These are phyloP conservation scores for Verticillium alfalfae DNA, from an alignment of 2,329 filamentous ascomycete genomes.

Conservation along the genomic window DNA sequence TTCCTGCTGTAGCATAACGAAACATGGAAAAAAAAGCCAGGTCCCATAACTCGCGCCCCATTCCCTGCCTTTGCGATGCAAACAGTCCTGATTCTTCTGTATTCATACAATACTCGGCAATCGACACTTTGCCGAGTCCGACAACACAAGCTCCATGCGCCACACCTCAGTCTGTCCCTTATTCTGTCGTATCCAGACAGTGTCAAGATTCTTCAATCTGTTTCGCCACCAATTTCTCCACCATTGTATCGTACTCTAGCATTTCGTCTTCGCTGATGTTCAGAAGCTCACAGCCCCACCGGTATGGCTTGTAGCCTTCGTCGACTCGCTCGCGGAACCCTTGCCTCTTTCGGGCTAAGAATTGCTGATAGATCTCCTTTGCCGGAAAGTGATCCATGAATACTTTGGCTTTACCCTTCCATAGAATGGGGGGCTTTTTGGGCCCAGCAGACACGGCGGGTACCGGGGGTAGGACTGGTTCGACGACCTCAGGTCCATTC, in stretches of 20 bases:
- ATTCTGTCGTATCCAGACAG: background rate
- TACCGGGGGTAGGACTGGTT: background rate
- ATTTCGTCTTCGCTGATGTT: background rate
- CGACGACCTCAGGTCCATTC: background rate
- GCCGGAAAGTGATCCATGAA: slow-evolving; percentile 7
- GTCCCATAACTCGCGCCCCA: background rate
- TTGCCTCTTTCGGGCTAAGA: slow-evolving; percentile 7
- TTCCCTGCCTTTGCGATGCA: background rate
- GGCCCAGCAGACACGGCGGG: slow-evolving; percentile 3
- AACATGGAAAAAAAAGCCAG: background rate
- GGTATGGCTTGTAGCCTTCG: background rate
- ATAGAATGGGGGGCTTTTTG: slow-evolving; percentile 8
- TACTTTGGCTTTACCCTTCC: slow-evolving; percentile 7
- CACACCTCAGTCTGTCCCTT: background rate
- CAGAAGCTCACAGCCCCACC: background rate
- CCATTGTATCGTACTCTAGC: background rate
- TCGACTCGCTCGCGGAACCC: background rate
- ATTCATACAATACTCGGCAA: background rate
- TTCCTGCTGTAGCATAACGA: background rate
- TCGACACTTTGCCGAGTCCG: background rate
- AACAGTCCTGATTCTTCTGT: background rate
- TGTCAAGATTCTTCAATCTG: background rate
- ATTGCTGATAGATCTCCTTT: slow-evolving; percentile 11
- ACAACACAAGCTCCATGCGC: background rate
- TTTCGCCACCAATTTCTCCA: background rate